Percentiles rank a stretch among this genome's conserved stretches.
Conservation (phyloP, 805 yeast species). For the Hemisphaericaspora nanyangensis region DNA sequence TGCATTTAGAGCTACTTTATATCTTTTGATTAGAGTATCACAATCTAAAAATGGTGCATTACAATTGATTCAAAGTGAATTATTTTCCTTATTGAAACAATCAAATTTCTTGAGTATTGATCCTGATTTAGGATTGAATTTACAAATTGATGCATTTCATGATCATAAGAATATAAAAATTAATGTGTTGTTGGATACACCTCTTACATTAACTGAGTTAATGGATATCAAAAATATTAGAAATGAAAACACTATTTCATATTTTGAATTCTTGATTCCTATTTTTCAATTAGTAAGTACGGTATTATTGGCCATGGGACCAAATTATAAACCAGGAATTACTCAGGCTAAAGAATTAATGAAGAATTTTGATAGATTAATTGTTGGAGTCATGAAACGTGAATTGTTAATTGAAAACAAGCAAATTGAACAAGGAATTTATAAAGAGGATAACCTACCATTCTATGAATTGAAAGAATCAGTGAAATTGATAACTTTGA, state of each 20-base stretch:
- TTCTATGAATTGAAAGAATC: slow-evolving; percentile 45
- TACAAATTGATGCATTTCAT: slow-evolving; percentile 24
- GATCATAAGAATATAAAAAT: slow-evolving; percentile 32
- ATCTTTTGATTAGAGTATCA: slow-evolving; percentile 69
- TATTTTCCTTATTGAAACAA: slow-evolving; percentile 58
- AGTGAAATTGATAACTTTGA: slow-evolving; percentile 51
- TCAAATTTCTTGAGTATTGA: slow-evolving; percentile 61
- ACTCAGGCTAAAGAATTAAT: slow-evolving; percentile 50
- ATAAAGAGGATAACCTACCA: slow-evolving; percentile 23
- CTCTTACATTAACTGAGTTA: slow-evolving; percentile 26
- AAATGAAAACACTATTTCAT: slow-evolving; percentile 38
- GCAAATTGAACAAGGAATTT: slow-evolving; percentile 8
- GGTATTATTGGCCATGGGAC: slow-evolving; percentile 69
- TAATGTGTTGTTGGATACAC: slow-evolving; percentile 50
- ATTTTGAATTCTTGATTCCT: slow-evolving; percentile 68
- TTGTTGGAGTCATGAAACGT: slow-evolving; percentile 60
- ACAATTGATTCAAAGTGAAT: slow-evolving; percentile 67
- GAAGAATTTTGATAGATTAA: slow-evolving; percentile 48
- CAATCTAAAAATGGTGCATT: slow-evolving; percentile 76
- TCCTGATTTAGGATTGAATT: slow-evolving; percentile 71
- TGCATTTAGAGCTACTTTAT: slow-evolving; percentile 67
- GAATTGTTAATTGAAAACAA: slow-evolving; percentile 39
- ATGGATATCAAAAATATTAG: slow-evolving; percentile 7
- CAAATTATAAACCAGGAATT: slow-evolving; percentile 61
- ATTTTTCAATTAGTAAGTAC: slow-evolving; percentile 70